A percentile compares a stretch with the other conserved stretches of the same genome.
These are phyloP conservation scores for Oryza longistaminata DNA, from an alignment of 176 grass and related monocot genomes.

Conservation along the genomic window DNA sequence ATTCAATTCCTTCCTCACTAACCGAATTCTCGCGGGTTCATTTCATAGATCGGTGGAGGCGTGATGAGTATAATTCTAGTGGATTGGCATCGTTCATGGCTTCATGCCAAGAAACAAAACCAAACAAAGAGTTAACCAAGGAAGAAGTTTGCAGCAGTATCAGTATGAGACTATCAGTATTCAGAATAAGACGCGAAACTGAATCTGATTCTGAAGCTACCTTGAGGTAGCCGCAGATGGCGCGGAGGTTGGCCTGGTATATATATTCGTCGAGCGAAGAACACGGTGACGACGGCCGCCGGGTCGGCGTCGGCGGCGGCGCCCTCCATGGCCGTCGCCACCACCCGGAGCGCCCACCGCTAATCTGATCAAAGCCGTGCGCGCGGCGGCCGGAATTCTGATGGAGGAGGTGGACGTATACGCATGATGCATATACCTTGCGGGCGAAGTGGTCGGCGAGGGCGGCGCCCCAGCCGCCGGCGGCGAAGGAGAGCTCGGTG, in stretches of 20 bases:
- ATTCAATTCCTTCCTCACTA: slow-evolving; percentile 19
- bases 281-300: slow-evolving; percentile 56
- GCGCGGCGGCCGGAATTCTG: not conserved
- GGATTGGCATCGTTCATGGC: slow-evolving; percentile 65
- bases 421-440: slow-evolving; percentile 14
- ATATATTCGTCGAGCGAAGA: slow-evolving; percentile 66
- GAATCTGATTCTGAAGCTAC: not conserved
- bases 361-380: too few relatives aligned
- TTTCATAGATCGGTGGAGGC: slow-evolving; percentile 85
- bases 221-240: slow-evolving; percentile 66
- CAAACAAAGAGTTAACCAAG: not conserved
- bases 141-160: not conserved
- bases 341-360: slow-evolving; percentile 67
- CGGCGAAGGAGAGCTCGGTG: slow-evolving; percentile 73
- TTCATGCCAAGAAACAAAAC: slow-evolving; percentile 40
- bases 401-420: not conserved
- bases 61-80: slow-evolving; percentile 70
- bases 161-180: not conserved
- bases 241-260: slow-evolving; percentile 65
- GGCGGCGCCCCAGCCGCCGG: slow-evolving; percentile 76
- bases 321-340: slow-evolving; percentile 55
- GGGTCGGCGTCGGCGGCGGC: slow-evolving; percentile 39
- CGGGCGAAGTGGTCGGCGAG: slow-evolving; percentile 59
- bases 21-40: slow-evolving; percentile 65
- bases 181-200: too few relatives aligned